Percentiles rank a stretch among this genome's conserved stretches.
Conservation (phyloP, 2,329 filamentous ascomycete genomes). For the Ascomycota sp. region DNA sequence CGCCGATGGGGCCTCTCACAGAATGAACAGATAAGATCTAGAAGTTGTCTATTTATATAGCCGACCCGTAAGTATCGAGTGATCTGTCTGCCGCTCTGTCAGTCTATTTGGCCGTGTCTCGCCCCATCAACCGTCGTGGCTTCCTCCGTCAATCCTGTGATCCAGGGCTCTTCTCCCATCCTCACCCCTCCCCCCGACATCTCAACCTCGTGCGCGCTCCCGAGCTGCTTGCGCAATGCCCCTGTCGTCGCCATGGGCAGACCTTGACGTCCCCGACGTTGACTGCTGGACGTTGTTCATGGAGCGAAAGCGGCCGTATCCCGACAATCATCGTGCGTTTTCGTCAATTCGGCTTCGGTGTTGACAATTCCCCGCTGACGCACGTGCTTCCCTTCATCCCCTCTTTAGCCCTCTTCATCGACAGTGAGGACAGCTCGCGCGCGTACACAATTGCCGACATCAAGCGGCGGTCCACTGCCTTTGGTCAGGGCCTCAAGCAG, state of each 20-base stretch:
- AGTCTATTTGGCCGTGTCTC: no score
- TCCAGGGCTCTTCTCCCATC: no score
- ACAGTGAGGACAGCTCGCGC: slow-evolving; percentile 39
- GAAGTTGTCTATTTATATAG: no score
- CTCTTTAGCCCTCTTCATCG: slow-evolving; percentile 50
- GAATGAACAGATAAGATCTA: no score
- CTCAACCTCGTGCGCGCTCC: no score
- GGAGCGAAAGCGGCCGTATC: slow-evolving; percentile 42
- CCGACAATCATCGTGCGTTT: slow-evolving; percentile 46
- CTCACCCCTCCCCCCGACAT: no score
- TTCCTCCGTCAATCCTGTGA: no score
- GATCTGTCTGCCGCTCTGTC: no score
- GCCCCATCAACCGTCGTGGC: no score
- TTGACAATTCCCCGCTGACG: neutral
- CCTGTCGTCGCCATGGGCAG: slow-evolving; percentile 39
- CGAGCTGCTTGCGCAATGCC: slow-evolving; percentile 31
- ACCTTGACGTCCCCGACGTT: slow-evolving; percentile 45
- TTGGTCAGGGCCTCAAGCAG: slow-evolving; percentile 57
- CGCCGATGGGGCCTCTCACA: no score
- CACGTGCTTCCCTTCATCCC: no score
- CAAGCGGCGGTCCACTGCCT: slow-evolving; percentile 42
- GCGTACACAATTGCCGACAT: slow-evolving; percentile 50
- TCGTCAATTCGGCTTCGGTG: neutral
- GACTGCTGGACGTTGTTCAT: slow-evolving; percentile 67
- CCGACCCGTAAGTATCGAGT: no score